phyloP scores from a whole-genome alignment of 768 basidiomycete genomes.

The Termitomyces sp. region DNA sequence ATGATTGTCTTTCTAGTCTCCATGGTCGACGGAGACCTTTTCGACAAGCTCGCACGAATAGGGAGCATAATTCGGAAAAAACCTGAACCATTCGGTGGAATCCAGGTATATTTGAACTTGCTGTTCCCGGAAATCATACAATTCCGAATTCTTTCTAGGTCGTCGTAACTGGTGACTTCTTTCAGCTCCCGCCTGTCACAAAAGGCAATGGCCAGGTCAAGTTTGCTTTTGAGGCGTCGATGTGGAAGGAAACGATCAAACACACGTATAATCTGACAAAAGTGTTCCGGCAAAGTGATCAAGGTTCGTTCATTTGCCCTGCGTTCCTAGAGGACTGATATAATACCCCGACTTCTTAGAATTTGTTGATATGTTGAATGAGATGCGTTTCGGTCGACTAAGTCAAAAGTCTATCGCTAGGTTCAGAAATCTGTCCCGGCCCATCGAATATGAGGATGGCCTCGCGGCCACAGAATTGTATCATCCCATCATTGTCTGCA shows the following conservation, averaged over 20 bases:
- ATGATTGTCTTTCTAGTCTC: constrained; percentile 59
- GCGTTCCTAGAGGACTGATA: background rate
- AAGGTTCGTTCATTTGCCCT: constrained; percentile 43
- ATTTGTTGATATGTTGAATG: constrained; percentile 95
- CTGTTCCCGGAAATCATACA: background rate
- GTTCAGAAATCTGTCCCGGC: constrained; percentile 66
- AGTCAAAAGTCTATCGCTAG: constrained; percentile 56
- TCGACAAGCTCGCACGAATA: constrained; percentile 82
- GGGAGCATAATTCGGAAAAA: constrained; percentile 60
- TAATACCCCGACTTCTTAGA: constrained; percentile 32
- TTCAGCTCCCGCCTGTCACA: constrained; percentile 91
- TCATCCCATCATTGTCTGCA: background rate
- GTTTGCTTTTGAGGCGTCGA: constrained; percentile 88
- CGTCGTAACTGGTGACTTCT: constrained; percentile 95
- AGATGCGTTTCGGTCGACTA: constrained; percentile 90
- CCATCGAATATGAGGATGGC: constrained; percentile 73
- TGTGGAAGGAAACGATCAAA: constrained; percentile 70
- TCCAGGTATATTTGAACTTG: constrained; percentile 52
- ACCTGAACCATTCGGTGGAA: constrained; percentile 82
- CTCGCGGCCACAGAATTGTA: constrained; percentile 90
- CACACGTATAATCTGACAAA: constrained; percentile 90
- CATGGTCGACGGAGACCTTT: constrained; percentile 92
- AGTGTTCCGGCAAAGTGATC: constrained; percentile 92
- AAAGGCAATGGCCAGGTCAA: constrained; percentile 57
- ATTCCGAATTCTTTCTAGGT: constrained; percentile 37